phyloP scores from a whole-genome alignment of 1,284 basidiomycete species.

The Ustilago tritici region DNA sequence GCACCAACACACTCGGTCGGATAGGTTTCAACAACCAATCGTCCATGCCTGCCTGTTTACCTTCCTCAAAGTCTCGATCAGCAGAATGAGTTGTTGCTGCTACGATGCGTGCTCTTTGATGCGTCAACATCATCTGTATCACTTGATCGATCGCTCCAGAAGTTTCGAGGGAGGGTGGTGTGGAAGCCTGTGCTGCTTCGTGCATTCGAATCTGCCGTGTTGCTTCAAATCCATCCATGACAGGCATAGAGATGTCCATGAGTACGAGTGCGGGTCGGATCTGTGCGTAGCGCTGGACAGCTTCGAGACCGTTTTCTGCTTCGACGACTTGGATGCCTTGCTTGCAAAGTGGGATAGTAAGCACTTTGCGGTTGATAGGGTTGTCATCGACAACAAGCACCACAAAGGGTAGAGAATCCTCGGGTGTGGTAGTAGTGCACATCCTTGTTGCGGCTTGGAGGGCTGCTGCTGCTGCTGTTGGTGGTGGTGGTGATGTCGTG shows the following conservation, averaged over 20 bases:
- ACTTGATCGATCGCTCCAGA: conserved; percentile 18
- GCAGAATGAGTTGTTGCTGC: conserved; percentile 56
- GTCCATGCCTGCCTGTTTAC: conserved; percentile 54
- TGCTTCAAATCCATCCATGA: conserved; percentile 61
- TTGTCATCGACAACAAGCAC: conserved; percentile 66
- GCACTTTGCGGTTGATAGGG: conserved; percentile 59
- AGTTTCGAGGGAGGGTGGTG: conserved; percentile 14
- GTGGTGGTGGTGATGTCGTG: conserved; percentile 27
- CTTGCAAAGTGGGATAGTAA: conserved; percentile 51
- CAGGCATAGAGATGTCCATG: conserved; percentile 66
- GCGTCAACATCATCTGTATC: conserved; percentile 35
- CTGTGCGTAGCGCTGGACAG: conserved; percentile 44
- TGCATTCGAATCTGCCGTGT: conserved; percentile 51
- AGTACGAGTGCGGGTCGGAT: conserved; percentile 51
- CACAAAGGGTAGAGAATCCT: conserved; percentile 34
- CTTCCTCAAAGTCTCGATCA: conserved; percentile 47
- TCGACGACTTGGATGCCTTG: conserved; percentile 48
- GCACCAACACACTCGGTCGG: conserved; percentile 37
- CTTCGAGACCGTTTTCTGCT: conserved; percentile 57
- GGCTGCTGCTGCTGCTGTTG: conserved; percentile 9
- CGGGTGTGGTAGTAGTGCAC: conserved; percentile 11
- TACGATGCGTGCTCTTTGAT: conserved; percentile 46
- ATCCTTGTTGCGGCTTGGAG: conserved; percentile 22
- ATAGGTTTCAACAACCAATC: conserved; percentile 59
- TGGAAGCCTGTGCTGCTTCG: conserved; percentile 23